Base-by-base conservation (phyloP, 2,329 filamentous ascomycete genomes). In the Ascochyta fabae region DNA sequence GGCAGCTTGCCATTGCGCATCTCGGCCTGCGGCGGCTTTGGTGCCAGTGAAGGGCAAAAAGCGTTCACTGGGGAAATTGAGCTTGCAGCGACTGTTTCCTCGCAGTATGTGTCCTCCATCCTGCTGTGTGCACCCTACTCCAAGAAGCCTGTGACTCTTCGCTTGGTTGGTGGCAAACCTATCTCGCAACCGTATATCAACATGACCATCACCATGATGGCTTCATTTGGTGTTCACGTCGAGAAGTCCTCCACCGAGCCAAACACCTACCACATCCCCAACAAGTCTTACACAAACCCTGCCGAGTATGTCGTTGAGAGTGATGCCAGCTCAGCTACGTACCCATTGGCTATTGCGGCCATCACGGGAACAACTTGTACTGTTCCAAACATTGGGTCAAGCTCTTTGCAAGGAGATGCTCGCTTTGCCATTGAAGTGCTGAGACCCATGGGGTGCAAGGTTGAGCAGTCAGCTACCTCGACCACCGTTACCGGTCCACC, bases 201-300 rank as follows among this genome's bases (percentile, higher is more conserved):
- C 73, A 98, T 99, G 94, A 99, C 95, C 2, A 92, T 96, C 48
- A 85, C 92, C 15, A 99, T 99, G 94, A 99, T 99, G 95, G 84
- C 85, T 50, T 84, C 90, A 2, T 99, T 99, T 70, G 95, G 95
- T 45, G 86, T 99, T 36, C 75, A 87, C 35, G 95, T 97, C 12
- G 82, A 86, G 59, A 87, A 85, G 66, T 96, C 93, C 8, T 77
- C 84, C 29, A 88, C 85, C 3, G 92, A 97, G 68, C 85, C 88
- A 41, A 89, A 98, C 72, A 96, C 94, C 5, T 99, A 99, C 77
- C 88, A 96, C 73, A 96, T 99, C 53, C 95, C 95, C 2, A 87
- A 90, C 69, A 91, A 90, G 13, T 80, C 82, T 12, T 99, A 99
- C 79, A 81, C 83, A 36, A 98, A 95, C 73, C 95, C 95, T 2